These are phyloP conservation scores for Miscanthus lutarioriparius DNA, from an alignment of 176 grass and related monocot species.

Conservation along the genomic window DNA sequence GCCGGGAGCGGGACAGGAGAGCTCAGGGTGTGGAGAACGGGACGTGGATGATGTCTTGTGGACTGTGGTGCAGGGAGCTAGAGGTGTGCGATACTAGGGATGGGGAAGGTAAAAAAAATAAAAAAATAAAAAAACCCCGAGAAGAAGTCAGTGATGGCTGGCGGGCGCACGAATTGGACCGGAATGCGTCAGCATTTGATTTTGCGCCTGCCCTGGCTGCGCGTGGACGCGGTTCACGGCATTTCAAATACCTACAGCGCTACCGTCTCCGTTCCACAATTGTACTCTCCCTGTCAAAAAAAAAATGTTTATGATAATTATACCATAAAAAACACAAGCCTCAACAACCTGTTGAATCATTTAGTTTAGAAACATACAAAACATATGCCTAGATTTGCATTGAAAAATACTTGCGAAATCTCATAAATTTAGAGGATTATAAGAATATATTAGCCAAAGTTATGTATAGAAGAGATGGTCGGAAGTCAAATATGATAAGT, in stretches of 20 bases:
- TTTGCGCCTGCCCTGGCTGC: slow-evolving; percentile 7
- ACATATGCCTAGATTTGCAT: neutral
- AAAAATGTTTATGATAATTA: neutral
- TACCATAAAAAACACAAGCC: neutral
- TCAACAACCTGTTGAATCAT: neutral
- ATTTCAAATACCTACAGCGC: neutral
- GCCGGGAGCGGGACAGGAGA: neutral
- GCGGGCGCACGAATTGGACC: slow-evolving; percentile 41
- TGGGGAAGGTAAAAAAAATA: no score
- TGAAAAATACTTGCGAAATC: neutral
- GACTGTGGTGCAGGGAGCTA: neutral
- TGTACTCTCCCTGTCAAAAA: neutral
- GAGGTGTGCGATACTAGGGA: neutral
- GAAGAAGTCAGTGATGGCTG: slow-evolving; percentile 31
- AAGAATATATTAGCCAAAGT: neutral
- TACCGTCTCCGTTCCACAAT: neutral
- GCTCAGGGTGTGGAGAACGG: neutral
- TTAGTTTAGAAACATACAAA: neutral
- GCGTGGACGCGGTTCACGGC: slow-evolving; percentile 30
- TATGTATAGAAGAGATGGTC: neutral
- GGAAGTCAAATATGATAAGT: neutral
- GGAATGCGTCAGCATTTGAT: slow-evolving; percentile 50
- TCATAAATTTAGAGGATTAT: neutral
- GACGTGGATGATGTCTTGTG: neutral
- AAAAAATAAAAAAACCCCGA: no score